Percentiles rank a stretch among this genome's conserved stretches.
Conservation (phyloP, 139 green algal genomes). For the Tetraselmis chui region DNA sequence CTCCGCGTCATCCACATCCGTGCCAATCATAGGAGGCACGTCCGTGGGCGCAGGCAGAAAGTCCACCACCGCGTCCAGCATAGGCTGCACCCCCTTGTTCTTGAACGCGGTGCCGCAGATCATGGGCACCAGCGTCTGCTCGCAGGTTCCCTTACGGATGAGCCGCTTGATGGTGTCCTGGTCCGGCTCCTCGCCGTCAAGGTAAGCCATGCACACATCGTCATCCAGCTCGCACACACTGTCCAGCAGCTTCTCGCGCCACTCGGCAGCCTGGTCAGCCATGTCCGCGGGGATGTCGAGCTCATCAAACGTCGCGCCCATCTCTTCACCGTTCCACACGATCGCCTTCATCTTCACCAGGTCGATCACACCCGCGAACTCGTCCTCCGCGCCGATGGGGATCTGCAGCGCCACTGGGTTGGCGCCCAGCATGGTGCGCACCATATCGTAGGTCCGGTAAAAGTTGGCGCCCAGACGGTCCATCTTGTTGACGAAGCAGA, state of each 20-base stretch:
- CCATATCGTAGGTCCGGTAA: slow-evolving; percentile 71
- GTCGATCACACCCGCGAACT: slow-evolving; percentile 91
- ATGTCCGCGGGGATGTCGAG: slow-evolving; percentile 84
- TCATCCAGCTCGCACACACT: slow-evolving; percentile 21
- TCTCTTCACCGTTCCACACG: slow-evolving; percentile 86
- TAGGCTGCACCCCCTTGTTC: slow-evolving; percentile 99
- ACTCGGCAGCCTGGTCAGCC: slow-evolving; percentile 76
- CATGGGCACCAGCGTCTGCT: slow-evolving; percentile 82
- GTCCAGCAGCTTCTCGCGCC: slow-evolving; percentile 85
- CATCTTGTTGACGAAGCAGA: slow-evolving; percentile 99
- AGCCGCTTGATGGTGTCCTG: slow-evolving; percentile 69
- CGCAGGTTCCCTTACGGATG: slow-evolving; percentile 89
- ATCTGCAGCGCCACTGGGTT: slow-evolving; percentile 76
- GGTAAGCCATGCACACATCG: neutral
- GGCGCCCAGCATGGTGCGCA: slow-evolving; percentile 76
- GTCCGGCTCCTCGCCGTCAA: slow-evolving; percentile 73
- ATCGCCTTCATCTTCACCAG: slow-evolving; percentile 96
- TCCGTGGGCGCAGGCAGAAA: slow-evolving; percentile 95
- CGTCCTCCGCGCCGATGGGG: slow-evolving; percentile 89
- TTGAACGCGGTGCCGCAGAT: slow-evolving; percentile 97
- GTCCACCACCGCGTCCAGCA: slow-evolving; percentile 92
- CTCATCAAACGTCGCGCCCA: slow-evolving; percentile 86
- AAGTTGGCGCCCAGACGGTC: slow-evolving; percentile 98
- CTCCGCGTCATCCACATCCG: slow-evolving; percentile 56
- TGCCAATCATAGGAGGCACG: slow-evolving; percentile 41